Base-by-base conservation (phyloP, 148 eudicot species). In the Bassia scoparia region DNA sequence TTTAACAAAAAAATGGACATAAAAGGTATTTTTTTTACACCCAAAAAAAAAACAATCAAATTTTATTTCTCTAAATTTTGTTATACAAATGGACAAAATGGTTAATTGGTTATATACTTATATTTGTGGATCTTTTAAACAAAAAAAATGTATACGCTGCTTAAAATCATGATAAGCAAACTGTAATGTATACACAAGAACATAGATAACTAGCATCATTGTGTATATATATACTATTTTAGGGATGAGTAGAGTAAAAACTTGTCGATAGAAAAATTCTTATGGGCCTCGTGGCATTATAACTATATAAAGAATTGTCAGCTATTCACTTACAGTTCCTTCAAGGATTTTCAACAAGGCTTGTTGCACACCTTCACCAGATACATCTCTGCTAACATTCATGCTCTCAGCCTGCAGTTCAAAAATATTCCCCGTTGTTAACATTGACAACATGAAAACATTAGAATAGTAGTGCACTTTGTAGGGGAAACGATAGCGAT, bases 331-430 rank as follows among this genome's bases (percentile, higher is more conserved):
- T 77, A 93, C 98, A 78, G 92, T 93, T 79, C 98, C 98, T 90
- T 93, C 96, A 66, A 93, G 89, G 91, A 93, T 90, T 84, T 93
- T 93, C 74, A 93, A 84, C 69, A 92, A 82, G 44, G 97, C 97
- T 81, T 92, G 97, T 85, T 92, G 97, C 74, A 92, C 96, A 76
- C 98, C 98, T 80, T 93, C 98, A 67, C 98, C 98, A 74, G 94
- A 93, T 73, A 93, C 98, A 85, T 93, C 96, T 84, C 92, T 90
- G 79, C 96, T 87, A 55, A 87, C 77, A 81, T 84, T 93, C 73
- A 80, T 68, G 88, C 86, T 93, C 82, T 90, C 96, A 71, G 90
- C 93, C 98, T 93, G 84, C 60, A 84, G 33, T 20, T 21, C 27
- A 62, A 13, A 21, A 49, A 68, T 4, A 15, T 17, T 30, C 23